Percentiles rank a stretch among this genome's conserved stretches.
Conservation (phyloP, 148 eudicot species). For the Rhododendron mucronatum region DNA sequence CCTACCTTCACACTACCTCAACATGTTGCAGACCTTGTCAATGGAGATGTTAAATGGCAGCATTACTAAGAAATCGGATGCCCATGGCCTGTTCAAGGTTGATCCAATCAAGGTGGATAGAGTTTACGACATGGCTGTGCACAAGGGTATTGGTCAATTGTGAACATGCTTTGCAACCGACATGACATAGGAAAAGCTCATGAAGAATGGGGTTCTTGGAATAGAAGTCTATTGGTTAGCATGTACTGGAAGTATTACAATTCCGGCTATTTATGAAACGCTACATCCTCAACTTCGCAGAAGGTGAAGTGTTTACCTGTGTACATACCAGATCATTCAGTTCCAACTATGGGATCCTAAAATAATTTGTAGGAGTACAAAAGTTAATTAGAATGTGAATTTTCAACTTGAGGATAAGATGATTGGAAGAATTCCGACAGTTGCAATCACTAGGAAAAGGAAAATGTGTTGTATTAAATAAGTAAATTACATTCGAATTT, state of each 20-base stretch:
- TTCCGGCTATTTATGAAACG: not conserved
- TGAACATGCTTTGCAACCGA: not conserved
- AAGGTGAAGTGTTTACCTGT: not conserved
- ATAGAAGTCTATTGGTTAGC: no score
- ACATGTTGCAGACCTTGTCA: conserved; percentile 64
- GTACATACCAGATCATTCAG: not conserved
- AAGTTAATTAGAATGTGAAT: not conserved
- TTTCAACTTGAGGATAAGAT: not conserved
- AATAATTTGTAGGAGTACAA: not conserved
- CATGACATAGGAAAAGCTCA: not conserved
- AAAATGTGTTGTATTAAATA: not conserved
- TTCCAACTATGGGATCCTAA: not conserved
- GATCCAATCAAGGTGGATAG: conserved; percentile 80
- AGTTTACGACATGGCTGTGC: conserved; percentile 81
- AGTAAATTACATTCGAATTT: not conserved
- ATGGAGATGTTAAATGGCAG: conserved; percentile 64
- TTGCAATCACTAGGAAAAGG: not conserved
- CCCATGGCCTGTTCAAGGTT: conserved; percentile 49
- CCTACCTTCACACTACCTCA: conserved; percentile 87
- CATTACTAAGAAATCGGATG: conserved; percentile 64
- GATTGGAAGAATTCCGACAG: not conserved
- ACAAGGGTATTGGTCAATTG: conserved; percentile 41
- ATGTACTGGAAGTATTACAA: not conserved
- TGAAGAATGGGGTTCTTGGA: not conserved
- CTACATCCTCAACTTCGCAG: not conserved